These are phyloP conservation scores for Elsinoe perseae DNA, from an alignment of 2,329 filamentous ascomycete species.

Conservation along the genomic window DNA sequence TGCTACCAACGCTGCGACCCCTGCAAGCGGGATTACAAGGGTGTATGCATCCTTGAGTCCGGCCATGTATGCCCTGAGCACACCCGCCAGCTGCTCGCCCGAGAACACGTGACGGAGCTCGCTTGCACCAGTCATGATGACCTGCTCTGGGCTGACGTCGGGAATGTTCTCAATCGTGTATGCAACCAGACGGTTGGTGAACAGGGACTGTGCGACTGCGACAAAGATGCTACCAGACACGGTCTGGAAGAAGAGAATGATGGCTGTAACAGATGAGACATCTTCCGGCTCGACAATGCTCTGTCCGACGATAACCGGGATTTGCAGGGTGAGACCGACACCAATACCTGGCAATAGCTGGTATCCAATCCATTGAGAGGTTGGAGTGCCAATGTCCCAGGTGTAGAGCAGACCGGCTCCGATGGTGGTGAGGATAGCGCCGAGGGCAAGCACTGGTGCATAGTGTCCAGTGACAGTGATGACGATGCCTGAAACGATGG, in stretches of 20 bases:
- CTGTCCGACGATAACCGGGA: constrained; percentile 36
- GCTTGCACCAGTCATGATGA: constrained; percentile 40
- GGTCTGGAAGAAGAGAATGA: constrained; percentile 38
- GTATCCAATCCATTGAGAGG: constrained; percentile 41
- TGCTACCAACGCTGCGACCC: constrained; percentile 9
- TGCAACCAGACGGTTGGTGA: constrained; percentile 35
- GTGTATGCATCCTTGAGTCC: constrained; percentile 25
- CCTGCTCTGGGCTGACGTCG: constrained; percentile 27
- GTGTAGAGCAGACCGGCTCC: constrained; percentile 37
- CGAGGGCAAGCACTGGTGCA: constrained; percentile 23
- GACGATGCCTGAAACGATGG: constrained; percentile 22
- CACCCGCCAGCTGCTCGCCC: constrained; percentile 23
- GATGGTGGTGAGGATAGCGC: constrained; percentile 28
- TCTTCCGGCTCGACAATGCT: constrained; percentile 31
- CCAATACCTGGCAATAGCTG: constrained; percentile 40
- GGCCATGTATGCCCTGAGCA: constrained; percentile 32
- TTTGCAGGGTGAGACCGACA: constrained; percentile 36
- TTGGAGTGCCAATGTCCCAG: constrained; percentile 31
- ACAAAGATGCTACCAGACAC: constrained; percentile 38
- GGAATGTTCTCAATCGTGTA: constrained; percentile 31
- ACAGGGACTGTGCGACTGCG: constrained; percentile 36
- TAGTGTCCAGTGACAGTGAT: constrained; percentile 27
- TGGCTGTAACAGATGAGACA: constrained; percentile 33
- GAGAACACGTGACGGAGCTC: constrained; percentile 33
- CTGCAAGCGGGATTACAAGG: constrained; percentile 21